phyloP scores from a whole-genome alignment of 106 monocot species.

The Acorus calamus region DNA sequence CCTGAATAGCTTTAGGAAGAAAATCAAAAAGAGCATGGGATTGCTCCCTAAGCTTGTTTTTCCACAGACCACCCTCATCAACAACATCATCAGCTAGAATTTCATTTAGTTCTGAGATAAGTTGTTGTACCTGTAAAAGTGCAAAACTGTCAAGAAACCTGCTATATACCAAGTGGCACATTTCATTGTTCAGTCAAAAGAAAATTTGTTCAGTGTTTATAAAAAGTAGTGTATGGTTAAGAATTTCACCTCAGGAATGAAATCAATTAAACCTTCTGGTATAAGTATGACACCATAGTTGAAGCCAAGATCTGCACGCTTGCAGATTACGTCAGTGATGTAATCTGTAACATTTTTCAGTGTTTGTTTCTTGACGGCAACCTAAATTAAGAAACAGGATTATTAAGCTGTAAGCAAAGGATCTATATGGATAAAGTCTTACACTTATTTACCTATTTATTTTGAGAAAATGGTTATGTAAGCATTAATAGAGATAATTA shows the following conservation, averaged over 20 bases:
- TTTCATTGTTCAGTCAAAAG: too few relatives aligned
- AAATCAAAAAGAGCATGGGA: conserved; percentile 69
- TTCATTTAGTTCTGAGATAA: conserved; percentile 90
- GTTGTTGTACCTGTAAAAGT: conserved; percentile 73
- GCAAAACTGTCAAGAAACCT: neutral
- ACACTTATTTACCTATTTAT: too few relatives aligned
- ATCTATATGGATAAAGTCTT: too few relatives aligned
- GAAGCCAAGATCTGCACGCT: conserved; percentile 77
- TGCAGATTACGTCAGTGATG: conserved; percentile 90
- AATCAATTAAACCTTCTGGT: conserved; percentile 97
- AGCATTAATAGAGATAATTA: too few relatives aligned
- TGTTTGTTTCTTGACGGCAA: conserved; percentile 77
- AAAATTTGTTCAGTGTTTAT: too few relatives aligned
- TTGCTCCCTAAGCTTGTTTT: conserved; percentile 65
- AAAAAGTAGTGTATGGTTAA: too few relatives aligned
- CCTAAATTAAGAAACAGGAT: conserved; percentile 31
- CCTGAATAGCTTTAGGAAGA: conserved; percentile 88
- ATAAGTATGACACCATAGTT: conserved; percentile 98
- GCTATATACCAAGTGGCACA: neutral
- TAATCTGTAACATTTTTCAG: conserved; percentile 88
- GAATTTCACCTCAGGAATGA: conserved; percentile 76
- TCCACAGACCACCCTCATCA: conserved; percentile 76
- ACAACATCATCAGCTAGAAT: conserved; percentile 89
- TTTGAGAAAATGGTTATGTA: too few relatives aligned
- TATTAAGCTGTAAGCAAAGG: neutral